phyloP scores from a whole-genome alignment of 768 basidiomycete species.

The Phaffia tasmanica region DNA sequence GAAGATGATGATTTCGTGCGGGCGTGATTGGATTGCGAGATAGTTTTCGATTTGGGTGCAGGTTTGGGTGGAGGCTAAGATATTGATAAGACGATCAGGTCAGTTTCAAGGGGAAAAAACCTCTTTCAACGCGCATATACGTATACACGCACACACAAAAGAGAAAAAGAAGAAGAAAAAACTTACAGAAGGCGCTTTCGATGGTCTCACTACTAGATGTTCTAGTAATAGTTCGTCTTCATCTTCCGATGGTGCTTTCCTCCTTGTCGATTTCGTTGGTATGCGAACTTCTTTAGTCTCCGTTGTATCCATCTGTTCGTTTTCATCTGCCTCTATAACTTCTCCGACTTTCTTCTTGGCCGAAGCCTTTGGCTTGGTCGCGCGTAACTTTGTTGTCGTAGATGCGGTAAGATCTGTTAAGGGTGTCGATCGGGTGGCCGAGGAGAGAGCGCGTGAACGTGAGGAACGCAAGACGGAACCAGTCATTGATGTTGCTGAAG shows the following conservation, averaged over 20 bases:
- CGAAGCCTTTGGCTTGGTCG: slow-evolving; percentile 2
- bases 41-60: background rate
- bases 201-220: background rate
- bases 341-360: slow-evolving; percentile 4
- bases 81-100: slow-evolving; percentile 4
- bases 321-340: background rate
- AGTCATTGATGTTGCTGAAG: background rate
- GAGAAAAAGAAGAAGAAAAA: background rate
- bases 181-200: slow-evolving; percentile 1
- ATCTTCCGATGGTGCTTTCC: too few species aligned
- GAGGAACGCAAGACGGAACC: too few species aligned
- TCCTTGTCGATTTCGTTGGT: too few species aligned
- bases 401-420: too few species aligned
- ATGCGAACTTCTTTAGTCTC: too few species aligned
- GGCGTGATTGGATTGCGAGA: background rate
- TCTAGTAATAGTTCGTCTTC: background rate
- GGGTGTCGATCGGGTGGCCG: too few species aligned
- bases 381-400: too few species aligned
- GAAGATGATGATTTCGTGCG: background rate
- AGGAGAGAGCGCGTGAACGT: too few species aligned
- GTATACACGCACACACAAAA: too few species aligned
- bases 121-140: background rate
- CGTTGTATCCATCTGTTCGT: background rate
- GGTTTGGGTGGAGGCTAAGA: background rate
- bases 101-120: background rate